Evolutionary conservation across 768 basidiomycete genomes (phyloP), one percentile per base, ranked within the genome.

Genomic region (Tylopilus balloui): DNA sequence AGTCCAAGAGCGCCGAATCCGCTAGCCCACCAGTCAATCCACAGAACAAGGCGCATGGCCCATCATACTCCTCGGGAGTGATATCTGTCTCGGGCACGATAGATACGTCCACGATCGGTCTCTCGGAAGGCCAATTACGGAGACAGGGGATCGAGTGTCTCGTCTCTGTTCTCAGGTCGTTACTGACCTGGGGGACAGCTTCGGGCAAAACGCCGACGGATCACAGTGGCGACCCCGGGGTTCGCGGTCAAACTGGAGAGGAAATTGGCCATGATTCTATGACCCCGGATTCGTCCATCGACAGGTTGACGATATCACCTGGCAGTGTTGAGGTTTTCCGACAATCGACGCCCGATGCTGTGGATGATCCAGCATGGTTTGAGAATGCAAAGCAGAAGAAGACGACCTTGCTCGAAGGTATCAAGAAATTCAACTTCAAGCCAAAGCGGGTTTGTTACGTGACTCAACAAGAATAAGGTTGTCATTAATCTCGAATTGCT

Each of bases 341-440:
- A 47, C 80, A 83, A 44, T 70, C 79, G 11, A 92, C 91, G 0
- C 89, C 92, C 0, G 91, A 92, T 49, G 62, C 84, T 32, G 69
- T 71, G n/a, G 96, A 98, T 61, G 95, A 98, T 65, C 95, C 95
- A 1, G 84, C 77, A 17, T 79, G 80, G 60, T 97, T 99, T 55
- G 95, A 97, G 72, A 93, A 80, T 52, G 96, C 93, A 11, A 97
- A 96, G 66, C 89, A 92, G 71, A 87, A 90, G 71, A 99, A 99
- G 72, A 97, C 91, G 28, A 94, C 88, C 0, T 68, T 98, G 24
- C 71, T 93, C 32, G 95, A 98, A 64, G 96, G 96, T 23, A 88
- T 98, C 69, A 93, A 88, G 68, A 92, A 92, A 69, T 99, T 99
- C 70, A 97, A 98, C 66, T 92, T 86, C 75, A 98, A 96, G 70